Evolutionary conservation across 2,329 filamentous ascomycete genomes (phyloP).

Genomic region (Alternaria rosae): DNA sequence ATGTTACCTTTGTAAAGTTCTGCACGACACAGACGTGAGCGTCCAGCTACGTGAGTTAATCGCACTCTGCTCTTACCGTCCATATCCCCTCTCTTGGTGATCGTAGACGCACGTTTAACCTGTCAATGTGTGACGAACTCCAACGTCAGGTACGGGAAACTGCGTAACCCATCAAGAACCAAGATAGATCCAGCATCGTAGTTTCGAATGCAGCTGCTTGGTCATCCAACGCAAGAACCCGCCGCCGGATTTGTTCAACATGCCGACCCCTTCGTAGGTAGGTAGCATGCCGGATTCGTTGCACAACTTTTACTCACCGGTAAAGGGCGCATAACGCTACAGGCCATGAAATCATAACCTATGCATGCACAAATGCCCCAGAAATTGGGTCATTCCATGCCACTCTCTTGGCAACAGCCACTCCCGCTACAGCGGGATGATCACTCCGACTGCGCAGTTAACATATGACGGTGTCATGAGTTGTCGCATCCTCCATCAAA

Average conservation of each 20-base stretch:
- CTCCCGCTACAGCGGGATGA: background rate
- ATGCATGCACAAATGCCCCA: background rate
- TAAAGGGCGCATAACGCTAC: background rate
- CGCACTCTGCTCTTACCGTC: background rate
- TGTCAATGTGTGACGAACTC: background rate
- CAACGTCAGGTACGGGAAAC: background rate
- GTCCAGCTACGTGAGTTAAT: background rate
- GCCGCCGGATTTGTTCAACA: background rate
- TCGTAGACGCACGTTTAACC: background rate
- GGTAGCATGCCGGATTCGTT: background rate
- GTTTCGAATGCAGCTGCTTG: background rate
- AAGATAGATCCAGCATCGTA: background rate
- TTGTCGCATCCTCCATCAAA: background rate
- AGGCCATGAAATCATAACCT: background rate
- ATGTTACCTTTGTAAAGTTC: background rate
- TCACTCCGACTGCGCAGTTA: background rate
- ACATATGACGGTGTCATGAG: background rate
- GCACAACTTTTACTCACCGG: background rate
- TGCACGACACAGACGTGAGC: background rate
- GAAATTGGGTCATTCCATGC: background rate
- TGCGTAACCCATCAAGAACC: background rate
- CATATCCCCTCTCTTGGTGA: background rate
- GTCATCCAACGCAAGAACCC: background rate
- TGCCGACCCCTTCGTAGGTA: background rate
- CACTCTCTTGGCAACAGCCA: background rate